These are phyloP conservation scores for Limonium bicolor DNA, from an alignment of 148 eudicot species.

Conservation along the genomic window DNA sequence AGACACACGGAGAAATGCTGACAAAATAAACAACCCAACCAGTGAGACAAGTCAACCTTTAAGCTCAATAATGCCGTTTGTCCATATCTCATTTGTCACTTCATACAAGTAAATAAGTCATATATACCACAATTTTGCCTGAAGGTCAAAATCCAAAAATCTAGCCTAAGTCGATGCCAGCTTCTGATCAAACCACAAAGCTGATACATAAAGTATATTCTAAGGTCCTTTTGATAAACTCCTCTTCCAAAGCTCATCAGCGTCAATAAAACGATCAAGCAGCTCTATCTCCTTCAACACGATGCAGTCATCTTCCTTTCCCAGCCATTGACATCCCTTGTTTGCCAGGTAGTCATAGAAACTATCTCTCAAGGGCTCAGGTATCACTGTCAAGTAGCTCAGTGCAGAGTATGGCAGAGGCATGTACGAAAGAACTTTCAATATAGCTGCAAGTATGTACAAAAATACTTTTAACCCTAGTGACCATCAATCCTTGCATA, in stretches of 20 bases:
- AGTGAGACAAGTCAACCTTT: too few species aligned
- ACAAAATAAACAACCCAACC: too few species aligned
- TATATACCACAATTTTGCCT: too few species aligned
- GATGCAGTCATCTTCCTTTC: constrained; percentile 64
- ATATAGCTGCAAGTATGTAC: constrained; percentile 68
- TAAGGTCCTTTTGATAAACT: too few species aligned
- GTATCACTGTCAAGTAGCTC: constrained; percentile 43
- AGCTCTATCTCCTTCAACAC: constrained; percentile 64
- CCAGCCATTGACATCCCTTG: constrained; percentile 68
- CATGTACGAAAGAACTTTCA: constrained; percentile 80
- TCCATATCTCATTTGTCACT: too few species aligned
- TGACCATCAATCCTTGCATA: not conserved
- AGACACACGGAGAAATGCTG: too few species aligned
- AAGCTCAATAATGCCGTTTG: too few species aligned
- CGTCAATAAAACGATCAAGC: constrained; percentile 79
- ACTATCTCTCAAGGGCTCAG: constrained; percentile 69
- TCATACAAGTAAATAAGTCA: too few species aligned
- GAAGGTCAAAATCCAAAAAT: too few species aligned
- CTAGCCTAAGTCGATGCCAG: too few species aligned
- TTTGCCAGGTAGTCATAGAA: constrained; percentile 77
- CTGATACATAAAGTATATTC: too few species aligned
- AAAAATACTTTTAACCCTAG: not conserved
- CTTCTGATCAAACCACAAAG: too few species aligned
- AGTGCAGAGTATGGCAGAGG: constrained; percentile 76
- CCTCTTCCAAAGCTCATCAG: constrained; percentile 45